Conservation (phyloP, 306 rosid species). For the Cucumis melo region DNA sequence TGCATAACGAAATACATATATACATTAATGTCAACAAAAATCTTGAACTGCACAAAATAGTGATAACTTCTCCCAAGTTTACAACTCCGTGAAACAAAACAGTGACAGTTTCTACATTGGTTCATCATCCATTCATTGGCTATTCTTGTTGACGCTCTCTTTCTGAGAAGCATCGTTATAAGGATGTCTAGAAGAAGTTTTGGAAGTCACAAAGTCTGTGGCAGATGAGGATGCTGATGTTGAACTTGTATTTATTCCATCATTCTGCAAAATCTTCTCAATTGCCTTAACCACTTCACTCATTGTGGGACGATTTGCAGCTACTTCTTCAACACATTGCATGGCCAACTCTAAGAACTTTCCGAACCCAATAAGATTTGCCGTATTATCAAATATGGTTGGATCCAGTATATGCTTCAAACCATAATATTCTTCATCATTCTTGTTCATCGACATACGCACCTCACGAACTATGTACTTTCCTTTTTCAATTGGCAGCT, state of each 20-base stretch:
- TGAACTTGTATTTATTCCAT: conserved; percentile 59
- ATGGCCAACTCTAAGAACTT: conserved; percentile 65
- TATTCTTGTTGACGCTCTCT: conserved; percentile 18
- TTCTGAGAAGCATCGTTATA: conserved; percentile 34
- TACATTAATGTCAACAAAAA: too few species aligned
- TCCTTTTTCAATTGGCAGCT: conserved; percentile 79
- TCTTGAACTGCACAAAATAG: too few species aligned
- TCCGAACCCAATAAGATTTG: conserved; percentile 40
- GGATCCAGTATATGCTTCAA: conserved; percentile 50
- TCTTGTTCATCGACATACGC: conserved; percentile 24
- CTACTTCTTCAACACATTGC: conserved; percentile 79
- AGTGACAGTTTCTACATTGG: conserved; percentile 25
- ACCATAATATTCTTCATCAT: conserved; percentile 48
- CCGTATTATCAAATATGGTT: conserved; percentile 30
- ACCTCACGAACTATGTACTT: conserved; percentile 73
- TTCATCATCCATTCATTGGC: conserved; percentile 41
- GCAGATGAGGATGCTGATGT: conserved; percentile 86
- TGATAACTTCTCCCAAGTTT: too few species aligned
- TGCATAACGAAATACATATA: too few species aligned
- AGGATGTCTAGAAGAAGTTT: conserved; percentile 43
- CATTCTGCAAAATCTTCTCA: conserved; percentile 69
- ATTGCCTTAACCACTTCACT: conserved; percentile 67
- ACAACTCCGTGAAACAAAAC: too few species aligned
- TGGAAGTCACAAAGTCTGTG: conserved; percentile 44
- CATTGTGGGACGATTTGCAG: conserved; percentile 77